A percentile compares a stretch with the other conserved stretches of the same genome.
phyloP scores from a whole-genome alignment of 2,329 filamentous ascomycete species.

The Aureobasidium zeae region DNA sequence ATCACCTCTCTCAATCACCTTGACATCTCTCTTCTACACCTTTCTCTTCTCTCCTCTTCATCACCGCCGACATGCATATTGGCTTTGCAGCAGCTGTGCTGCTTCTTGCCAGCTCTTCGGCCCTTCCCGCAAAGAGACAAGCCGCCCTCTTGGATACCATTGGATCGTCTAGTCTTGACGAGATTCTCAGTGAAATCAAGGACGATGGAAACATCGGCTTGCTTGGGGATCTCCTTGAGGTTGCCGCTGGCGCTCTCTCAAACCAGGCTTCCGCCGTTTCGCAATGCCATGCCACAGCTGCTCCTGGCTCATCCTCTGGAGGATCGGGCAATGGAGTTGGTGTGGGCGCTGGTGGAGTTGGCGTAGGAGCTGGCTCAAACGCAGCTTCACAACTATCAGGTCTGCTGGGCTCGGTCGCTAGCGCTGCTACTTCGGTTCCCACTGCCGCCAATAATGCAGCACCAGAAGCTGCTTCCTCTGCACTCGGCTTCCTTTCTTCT shows the following conservation, averaged over 20 bases:
- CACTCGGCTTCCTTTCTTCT: not conserved
- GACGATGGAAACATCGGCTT: slow-evolving; percentile 8
- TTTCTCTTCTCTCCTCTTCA: not conserved
- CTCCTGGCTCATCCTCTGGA: not conserved
- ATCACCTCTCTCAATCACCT: not conserved
- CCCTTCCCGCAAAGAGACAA: slow-evolving; percentile 10
- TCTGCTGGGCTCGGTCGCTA: not conserved
- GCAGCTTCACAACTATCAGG: not conserved
- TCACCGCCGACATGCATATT: slow-evolving; percentile 10
- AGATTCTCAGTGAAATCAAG: slow-evolving; percentile 5
- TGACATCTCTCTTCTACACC: not conserved
- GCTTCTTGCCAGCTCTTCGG: slow-evolving; percentile 12
- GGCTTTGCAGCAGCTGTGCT: slow-evolving; percentile 4
- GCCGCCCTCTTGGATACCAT: slow-evolving; percentile 11
- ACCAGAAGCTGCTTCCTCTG: not conserved
- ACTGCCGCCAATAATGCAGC: not conserved
- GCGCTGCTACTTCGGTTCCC: not conserved
- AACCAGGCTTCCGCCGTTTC: slow-evolving; percentile 4
- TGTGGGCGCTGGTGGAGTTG: not conserved
- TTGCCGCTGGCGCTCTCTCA: not conserved
- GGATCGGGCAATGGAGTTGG: not conserved
- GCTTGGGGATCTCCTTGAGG: slow-evolving; percentile 9
- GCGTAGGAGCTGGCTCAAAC: not conserved
- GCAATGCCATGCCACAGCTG: slow-evolving; percentile 2
- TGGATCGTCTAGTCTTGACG: slow-evolving; percentile 3